phyloP scores from a whole-genome alignment of 2,329 filamentous ascomycete genomes.

The Sclerotinia borealis region DNA sequence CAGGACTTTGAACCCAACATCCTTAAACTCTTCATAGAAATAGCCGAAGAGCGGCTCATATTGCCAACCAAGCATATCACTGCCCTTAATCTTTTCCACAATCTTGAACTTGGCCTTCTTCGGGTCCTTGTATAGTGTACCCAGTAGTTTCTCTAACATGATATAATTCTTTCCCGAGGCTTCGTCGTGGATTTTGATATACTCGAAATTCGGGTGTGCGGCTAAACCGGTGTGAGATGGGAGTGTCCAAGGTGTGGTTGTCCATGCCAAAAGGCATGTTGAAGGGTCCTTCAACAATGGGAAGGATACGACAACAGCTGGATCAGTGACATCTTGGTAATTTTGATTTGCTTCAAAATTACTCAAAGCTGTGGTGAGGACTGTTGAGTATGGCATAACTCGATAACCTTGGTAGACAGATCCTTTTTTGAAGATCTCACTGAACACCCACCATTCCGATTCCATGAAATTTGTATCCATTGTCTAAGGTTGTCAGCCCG shows the following conservation, averaged over 20 bases:
- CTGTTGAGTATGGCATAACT: conserved; percentile 94
- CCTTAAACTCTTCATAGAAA: conserved; percentile 83
- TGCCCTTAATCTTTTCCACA: conserved; percentile 71
- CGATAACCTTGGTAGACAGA: conserved; percentile 84
- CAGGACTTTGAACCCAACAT: conserved; percentile 73
- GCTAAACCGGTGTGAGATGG: conserved; percentile 75
- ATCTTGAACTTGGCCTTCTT: conserved; percentile 94
- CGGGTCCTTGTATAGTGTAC: conserved; percentile 84
- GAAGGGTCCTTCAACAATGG: conserved; percentile 72
- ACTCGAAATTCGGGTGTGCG: conserved; percentile 77
- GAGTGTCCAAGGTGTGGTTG: conserved; percentile 60
- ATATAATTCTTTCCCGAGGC: conserved; percentile 78
- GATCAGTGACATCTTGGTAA: conserved; percentile 88
- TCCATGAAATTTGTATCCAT: conserved; percentile 98
- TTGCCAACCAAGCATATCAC: conserved; percentile 73
- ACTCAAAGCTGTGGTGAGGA: conserved; percentile 79
- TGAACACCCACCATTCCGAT: conserved; percentile 94
- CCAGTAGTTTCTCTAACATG: conserved; percentile 72
- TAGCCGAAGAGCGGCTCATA: conserved; percentile 88
- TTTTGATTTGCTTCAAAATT: conserved; percentile 95
- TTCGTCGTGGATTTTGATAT: conserved; percentile 80
- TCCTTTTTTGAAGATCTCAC: conserved; percentile 83
- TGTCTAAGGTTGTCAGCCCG: conserved; percentile 46
- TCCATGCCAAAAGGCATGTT: conserved; percentile 59
- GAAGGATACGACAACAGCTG: conserved; percentile 82